phyloP scores from a whole-genome alignment of 1,284 basidiomycete genomes.

The Xerocomus tenax region DNA sequence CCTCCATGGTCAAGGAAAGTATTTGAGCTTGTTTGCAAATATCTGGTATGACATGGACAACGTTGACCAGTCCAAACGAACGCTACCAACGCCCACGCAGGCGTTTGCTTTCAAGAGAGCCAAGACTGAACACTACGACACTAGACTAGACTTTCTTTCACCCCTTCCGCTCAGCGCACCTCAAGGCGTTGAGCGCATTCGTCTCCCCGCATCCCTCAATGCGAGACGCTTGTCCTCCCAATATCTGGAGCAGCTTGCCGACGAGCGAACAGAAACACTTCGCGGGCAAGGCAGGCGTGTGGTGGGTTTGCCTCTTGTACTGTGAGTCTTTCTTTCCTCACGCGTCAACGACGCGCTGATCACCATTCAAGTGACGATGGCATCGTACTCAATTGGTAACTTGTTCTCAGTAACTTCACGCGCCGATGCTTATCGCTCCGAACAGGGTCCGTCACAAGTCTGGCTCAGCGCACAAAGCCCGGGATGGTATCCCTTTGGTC shows the following conservation, averaged over 20 bases:
- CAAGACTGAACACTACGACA: constrained; percentile 17
- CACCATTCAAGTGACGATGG: constrained; percentile 23
- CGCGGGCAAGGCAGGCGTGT: constrained; percentile 20
- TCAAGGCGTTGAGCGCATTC: constrained; percentile 28
- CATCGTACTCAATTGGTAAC: constrained; percentile 28
- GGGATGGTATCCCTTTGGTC: background rate
- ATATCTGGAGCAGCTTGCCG: constrained; percentile 14
- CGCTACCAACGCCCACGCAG: background rate
- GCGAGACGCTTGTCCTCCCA: constrained; percentile 9
- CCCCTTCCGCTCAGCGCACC: constrained; percentile 20
- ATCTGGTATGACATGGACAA: constrained; percentile 12
- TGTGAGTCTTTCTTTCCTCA: constrained; percentile 18
- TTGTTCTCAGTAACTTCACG: background rate
- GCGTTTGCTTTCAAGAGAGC: constrained; percentile 15
- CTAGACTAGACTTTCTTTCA: constrained; percentile 5
- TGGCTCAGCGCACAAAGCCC: constrained; percentile 1
- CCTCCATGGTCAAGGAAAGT: constrained; percentile 26
- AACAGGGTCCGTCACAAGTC: constrained; percentile 16
- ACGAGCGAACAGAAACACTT: constrained; percentile 19
- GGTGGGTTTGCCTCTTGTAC: constrained; percentile 22
- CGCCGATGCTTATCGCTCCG: constrained; percentile 8
- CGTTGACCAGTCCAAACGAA: constrained; percentile 15
- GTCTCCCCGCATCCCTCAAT: constrained; percentile 9
- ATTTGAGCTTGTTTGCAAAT: constrained; percentile 23
- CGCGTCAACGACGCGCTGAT: constrained; percentile 8